Base-by-base conservation (phyloP, 2,329 filamentous ascomycete species). In the Epichloe scottii region DNA sequence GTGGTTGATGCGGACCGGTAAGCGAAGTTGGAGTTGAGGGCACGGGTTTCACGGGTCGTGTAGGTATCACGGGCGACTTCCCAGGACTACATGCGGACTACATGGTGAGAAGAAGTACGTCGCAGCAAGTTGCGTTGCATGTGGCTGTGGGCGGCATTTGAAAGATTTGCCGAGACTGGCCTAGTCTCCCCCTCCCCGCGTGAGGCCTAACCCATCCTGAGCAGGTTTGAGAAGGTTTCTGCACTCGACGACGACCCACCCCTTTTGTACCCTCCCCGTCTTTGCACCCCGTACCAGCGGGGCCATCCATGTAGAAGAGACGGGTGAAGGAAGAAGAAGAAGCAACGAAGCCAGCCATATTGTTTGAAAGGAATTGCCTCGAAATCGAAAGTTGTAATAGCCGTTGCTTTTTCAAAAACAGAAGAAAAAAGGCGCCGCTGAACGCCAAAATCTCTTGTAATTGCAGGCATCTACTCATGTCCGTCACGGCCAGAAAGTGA, bases 151-250 rank as follows among this genome's bases (percentile, higher is more conserved):
- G n/a, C n/a, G n/a, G n/a, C n/a, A n/a, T n/a, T n/a, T n/a, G n/a
- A n/a, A n/a, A n/a, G n/a, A n/a, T n/a, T n/a, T n/a, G n/a, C n/a
- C n/a, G n/a, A n/a, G n/a, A n/a, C n/a, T n/a, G n/a, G n/a, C n/a
- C n/a, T n/a, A n/a, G n/a, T n/a, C n/a, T n/a, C n/a, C n/a, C n/a
- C n/a, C n/a, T n/a, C n/a, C n/a, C 17, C 14, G 48, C 34, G 39
- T 19, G 43, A 37, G 51, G 2, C 38, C n/a, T n/a, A n/a, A 4
- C 30, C 43, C 55, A 60, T n/a, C 54, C 58, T 73, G 73, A 73
- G 73, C 67, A 66, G 57, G 55, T 76, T 76, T 76, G 73, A 76
- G 73, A 71, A 73, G 64, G 68, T 76, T 76, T 75, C 62, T 59
- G 56, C 58, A 61, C 2, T 30, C 8, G 1, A n/a, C n/a, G 7